Base-by-base conservation (phyloP, 2,329 filamentous ascomycete species). In the Monilinia laxa region DNA sequence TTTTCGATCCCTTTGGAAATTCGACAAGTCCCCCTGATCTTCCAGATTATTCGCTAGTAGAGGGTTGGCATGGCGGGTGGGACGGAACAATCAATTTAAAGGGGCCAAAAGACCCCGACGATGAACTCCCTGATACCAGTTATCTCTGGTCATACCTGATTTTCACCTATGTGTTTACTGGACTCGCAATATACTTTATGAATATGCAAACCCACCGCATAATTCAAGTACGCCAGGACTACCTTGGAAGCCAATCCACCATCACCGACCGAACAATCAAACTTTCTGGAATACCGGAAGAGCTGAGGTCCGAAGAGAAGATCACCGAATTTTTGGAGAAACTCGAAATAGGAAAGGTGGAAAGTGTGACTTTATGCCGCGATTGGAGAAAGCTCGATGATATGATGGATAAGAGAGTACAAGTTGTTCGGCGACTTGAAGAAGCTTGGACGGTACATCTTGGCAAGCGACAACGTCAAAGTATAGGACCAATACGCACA, bases 151-250 rank as follows among this genome's bases (percentile, higher is more conserved):
- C 94, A 74, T 97, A 98, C 75, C 85, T 97, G 18, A 82, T 91
- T n/a, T 99, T 99, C 73, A 91, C 93, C 1, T 99, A 97, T 80
- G 83, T 98, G 62, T 99, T 98, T 77, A 94, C 90, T 7, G 86
- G 82, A 1, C 79, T 98, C 53, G 90, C 91, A 0, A 81, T 97
- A 16, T 96, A 93, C 76, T 85, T 94, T 72, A 87, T 98, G 73
- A 87, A 94, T 67, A 84, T 85, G 53, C 90, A 97, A 78, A 98
- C 95, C 0, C 87, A 90, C 71, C 90, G 88, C 68, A 90, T 99
- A 63, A 96, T 98, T 70, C 86, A 89, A 66, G 85, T 94, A 40
- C 84, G 95, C 31, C 95, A 99, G 77, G 88, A 93, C 67, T 99
- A 97, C 75, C 84, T 99, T 12, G 95, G 95, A 16, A 92, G 89